Conservation (phyloP, 176 grass and related monocot genomes). For the Rhynchospora tenuis region DNA sequence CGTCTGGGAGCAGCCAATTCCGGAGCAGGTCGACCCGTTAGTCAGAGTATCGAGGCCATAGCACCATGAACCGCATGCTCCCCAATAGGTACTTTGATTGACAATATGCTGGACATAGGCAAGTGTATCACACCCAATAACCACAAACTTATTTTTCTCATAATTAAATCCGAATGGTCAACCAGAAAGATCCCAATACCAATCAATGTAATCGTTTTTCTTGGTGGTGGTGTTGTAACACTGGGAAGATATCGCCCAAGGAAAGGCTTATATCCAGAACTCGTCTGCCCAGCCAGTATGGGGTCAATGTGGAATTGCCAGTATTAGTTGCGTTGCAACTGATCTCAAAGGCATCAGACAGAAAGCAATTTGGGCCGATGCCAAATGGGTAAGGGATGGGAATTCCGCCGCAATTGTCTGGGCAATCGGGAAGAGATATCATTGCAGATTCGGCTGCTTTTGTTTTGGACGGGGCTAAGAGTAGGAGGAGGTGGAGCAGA, state of each 20-base stretch:
- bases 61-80: neutral
- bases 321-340: neutral
- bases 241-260: neutral
- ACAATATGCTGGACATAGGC: neutral
- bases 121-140: neutral
- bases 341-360: neutral
- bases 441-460: neutral
- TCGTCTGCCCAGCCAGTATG: neutral
- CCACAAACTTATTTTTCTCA: neutral
- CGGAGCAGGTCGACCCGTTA: conserved; percentile 10
- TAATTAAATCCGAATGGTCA: neutral
- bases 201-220: neutral
- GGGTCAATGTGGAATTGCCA: neutral
- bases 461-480: too few species aligned
- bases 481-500: too few species aligned
- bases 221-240: neutral
- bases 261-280: neutral
- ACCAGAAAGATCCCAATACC: neutral
- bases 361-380: neutral
- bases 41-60: neutral
- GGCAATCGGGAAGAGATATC: neutral
- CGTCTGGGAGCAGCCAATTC: conserved; percentile 26
- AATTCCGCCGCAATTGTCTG: neutral
- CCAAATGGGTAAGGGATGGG: neutral
- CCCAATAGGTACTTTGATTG: neutral